Evolutionary conservation across 78 protist species (phyloP).

Genomic region (Chrysochromulina parva): DNA sequence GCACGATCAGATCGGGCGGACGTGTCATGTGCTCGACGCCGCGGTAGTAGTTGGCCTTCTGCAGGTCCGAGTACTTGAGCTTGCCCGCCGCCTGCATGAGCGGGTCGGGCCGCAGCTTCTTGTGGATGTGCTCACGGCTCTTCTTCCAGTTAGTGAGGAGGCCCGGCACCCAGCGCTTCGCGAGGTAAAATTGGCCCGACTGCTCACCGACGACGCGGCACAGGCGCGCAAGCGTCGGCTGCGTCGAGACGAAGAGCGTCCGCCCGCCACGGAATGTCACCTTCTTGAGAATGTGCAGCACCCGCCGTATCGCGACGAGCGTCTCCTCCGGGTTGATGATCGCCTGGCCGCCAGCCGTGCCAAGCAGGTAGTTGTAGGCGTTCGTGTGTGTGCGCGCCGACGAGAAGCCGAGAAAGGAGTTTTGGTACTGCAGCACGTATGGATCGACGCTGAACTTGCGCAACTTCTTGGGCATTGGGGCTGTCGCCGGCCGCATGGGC

Average conservation of each 20-base stretch:
- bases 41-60: background rate
- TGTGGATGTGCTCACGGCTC: too few species aligned
- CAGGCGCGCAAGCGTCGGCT: slow-evolving; percentile 3
- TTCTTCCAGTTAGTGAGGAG: background rate
- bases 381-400: background rate
- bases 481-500: too few species aligned
- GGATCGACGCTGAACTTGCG: too few species aligned
- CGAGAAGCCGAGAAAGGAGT: background rate
- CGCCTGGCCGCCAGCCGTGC: background rate
- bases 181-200: slow-evolving; percentile 3
- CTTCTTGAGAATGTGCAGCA: background rate
- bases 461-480: too few species aligned
- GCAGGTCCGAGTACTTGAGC: too few species aligned
- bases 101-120: too few species aligned
- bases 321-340: slow-evolving; percentile 18
- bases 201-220: slow-evolving; percentile 3
- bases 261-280: background rate
- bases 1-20: background rate
- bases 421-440: background rate
- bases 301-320: background rate
- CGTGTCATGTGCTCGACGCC: background rate
- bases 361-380: background rate
- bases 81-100: too few species aligned
- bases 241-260: background rate
- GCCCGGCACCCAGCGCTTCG: background rate